Evolutionary conservation across 208 protist genomes (phyloP), one percentile per base, ranked within the genome.

Genomic region (Leishmania tarentolae): DNA sequence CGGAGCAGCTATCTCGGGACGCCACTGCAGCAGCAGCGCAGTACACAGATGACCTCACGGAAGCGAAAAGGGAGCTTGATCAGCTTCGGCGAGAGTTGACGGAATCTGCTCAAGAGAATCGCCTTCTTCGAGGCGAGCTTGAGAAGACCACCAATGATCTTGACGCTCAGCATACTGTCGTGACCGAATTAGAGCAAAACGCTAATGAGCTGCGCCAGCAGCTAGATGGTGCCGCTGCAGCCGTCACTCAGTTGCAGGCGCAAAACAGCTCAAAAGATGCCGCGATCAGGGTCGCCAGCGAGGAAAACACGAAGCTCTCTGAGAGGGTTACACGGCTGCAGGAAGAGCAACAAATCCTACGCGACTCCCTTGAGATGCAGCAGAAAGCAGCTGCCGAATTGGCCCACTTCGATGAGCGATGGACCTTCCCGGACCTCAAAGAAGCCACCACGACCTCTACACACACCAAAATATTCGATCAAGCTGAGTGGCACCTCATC

Each of bases 391-490:
- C 65, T 4, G 50, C 44, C 4, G 75, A 79, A 5, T 69, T 86
- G 6, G 19, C 57, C 15, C 59, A 52, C 31, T 73, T 70, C 59
- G 78, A 86, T 50, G 83, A 86, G 63, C 83, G 83, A 9, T 86
- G 83, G 83, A 31, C 28, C 5, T 42, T 76, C 0, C 75, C 73
- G 0, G 50, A 53, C 9, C 15, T 50, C 46, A 63, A 57, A 3
- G 31, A 11, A 2, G 21, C 46, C 0, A 77, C 50, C 24, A 59
- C 72, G 3, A 83, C 66, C 2, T 81, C 87, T 40, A 50, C 50
- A 13, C 80, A 86, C 75, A 57, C 44, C 3, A 87, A 90, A 69
- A 79, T 78, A 2, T 90, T 90, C 78, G 71, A 69, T 0, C 81
- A 79, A 6, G 35, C 46, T 11, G 87, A 88, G 37, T 90, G 87